These are phyloP conservation scores for Chloromonas sp. DNA, from an alignment of 163 green algal genomes.

Conservation along the genomic window DNA sequence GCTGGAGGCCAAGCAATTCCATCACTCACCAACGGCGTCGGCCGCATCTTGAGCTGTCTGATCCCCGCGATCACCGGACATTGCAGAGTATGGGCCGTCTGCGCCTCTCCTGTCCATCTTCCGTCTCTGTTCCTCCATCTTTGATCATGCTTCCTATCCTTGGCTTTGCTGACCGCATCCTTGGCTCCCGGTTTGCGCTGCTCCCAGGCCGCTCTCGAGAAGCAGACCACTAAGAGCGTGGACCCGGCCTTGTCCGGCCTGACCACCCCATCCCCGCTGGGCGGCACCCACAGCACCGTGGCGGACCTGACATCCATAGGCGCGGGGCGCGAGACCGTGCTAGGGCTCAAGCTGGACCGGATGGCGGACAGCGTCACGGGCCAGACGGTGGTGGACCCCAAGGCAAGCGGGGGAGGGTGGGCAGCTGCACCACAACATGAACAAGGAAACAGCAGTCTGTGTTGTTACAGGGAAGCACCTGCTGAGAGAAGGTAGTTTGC, in stretches of 20 bases:
- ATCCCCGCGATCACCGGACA: no score
- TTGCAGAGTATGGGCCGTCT: no score
- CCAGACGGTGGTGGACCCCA: slow-evolving; percentile 89
- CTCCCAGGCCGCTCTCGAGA: slow-evolving; percentile 30
- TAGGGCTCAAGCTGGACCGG: slow-evolving; percentile 91
- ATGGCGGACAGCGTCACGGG: slow-evolving; percentile 80
- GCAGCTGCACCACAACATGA: no score
- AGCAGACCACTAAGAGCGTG: slow-evolving; percentile 43
- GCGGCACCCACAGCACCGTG: slow-evolving; percentile 45
- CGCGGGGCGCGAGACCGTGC: slow-evolving; percentile 69
- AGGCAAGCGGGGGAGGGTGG: slow-evolving; percentile 33
- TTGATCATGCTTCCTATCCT: no score
- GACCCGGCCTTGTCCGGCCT: slow-evolving; percentile 20
- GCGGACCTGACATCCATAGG: slow-evolving; percentile 90
- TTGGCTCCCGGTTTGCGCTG: neutral
- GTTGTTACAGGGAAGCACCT: no score
- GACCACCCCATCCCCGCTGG: slow-evolving; percentile 36
- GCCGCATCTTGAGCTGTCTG: no score
- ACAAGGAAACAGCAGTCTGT: no score
- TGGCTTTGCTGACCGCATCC: neutral
- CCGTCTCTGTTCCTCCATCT: no score
- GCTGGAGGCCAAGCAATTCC: no score
- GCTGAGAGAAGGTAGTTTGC: no score
- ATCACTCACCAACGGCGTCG: no score
- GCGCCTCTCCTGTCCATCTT: no score